A percentile compares a stretch with the other conserved stretches of the same genome.
These are phyloP conservation scores for Ogataea glucozyma DNA, from an alignment of 805 yeast genomes.

Conservation along the genomic window DNA sequence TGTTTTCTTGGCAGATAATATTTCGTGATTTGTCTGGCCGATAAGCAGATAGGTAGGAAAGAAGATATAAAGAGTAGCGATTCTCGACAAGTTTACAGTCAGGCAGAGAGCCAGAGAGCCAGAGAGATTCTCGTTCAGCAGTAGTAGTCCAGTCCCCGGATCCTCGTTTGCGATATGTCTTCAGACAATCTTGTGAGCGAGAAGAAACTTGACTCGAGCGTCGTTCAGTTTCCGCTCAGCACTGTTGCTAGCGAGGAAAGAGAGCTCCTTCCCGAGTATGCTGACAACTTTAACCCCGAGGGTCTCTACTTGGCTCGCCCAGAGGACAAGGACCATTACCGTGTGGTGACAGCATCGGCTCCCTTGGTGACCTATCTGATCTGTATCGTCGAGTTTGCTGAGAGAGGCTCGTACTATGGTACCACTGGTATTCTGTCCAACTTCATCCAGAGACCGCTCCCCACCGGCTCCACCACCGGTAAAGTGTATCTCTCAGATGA, in stretches of 20 bases:
- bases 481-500: conserved; percentile 36
- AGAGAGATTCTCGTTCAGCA: too few relatives aligned
- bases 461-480: conserved; percentile 47
- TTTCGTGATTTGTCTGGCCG: too few relatives aligned
- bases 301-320: conserved; percentile 29
- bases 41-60: too few relatives aligned
- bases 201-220: not conserved
- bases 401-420: conserved; percentile 57
- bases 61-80: too few relatives aligned
- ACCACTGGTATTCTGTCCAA: conserved; percentile 45
- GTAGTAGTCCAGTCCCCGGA: too few relatives aligned
- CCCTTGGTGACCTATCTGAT: conserved; percentile 52
- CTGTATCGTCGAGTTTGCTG: conserved; percentile 52
- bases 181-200: not conserved
- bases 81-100: too few relatives aligned
- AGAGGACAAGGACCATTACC: conserved; percentile 35
- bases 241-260: conserved; percentile 7
- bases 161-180: too few relatives aligned
- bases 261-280: conserved; percentile 26
- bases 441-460: conserved; percentile 54
- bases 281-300: conserved; percentile 34
- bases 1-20: too few relatives aligned
- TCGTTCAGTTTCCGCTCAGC: not conserved
- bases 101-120: too few relatives aligned
- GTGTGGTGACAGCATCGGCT: conserved; percentile 46